A percentile compares a stretch with the other conserved stretches of the same genome.
Evolutionary conservation across 2,329 filamentous ascomycete genomes (phyloP).

Genomic region (Didymella sp.): DNA sequence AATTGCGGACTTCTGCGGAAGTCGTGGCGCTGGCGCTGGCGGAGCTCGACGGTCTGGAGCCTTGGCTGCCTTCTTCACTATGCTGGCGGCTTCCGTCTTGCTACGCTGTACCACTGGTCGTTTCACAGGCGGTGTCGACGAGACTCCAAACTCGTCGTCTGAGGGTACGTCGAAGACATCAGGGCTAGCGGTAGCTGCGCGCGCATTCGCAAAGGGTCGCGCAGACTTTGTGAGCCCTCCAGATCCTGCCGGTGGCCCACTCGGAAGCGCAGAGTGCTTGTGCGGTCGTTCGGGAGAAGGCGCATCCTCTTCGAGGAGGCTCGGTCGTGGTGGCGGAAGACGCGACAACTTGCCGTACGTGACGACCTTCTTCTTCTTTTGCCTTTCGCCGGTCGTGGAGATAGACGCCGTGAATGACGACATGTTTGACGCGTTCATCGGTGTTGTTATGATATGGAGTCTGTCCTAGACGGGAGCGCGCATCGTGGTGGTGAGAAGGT

Average conservation of each 20-base stretch:
- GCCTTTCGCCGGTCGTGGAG: slow-evolving; percentile 42
- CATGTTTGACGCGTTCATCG: slow-evolving; percentile 25
- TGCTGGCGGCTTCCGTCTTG: slow-evolving; percentile 17
- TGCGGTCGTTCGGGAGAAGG: slow-evolving; percentile 46
- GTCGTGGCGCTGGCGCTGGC: slow-evolving; percentile 12
- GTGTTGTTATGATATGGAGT: slow-evolving; percentile 14
- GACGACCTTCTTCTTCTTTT: slow-evolving; percentile 50
- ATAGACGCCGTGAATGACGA: slow-evolving; percentile 37
- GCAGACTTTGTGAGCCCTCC: slow-evolving; percentile 13
- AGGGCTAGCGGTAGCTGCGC: slow-evolving; percentile 16
- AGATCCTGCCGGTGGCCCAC: slow-evolving; percentile 8
- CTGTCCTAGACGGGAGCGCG: slow-evolving; percentile 33
- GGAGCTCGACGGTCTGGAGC: background rate
- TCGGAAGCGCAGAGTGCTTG: slow-evolving; percentile 25
- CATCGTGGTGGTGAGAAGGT: slow-evolving; percentile 25
- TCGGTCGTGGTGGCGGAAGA: slow-evolving; percentile 26
- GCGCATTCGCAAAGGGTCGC: slow-evolving; percentile 6
- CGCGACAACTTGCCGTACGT: slow-evolving; percentile 51
- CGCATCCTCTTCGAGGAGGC: slow-evolving; percentile 22
- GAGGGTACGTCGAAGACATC: slow-evolving; percentile 55
- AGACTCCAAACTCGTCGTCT: slow-evolving; percentile 37
- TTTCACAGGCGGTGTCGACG: slow-evolving; percentile 22
- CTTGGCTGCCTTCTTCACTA: slow-evolving; percentile 16
- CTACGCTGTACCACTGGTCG: slow-evolving; percentile 23
- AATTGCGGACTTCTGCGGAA: slow-evolving; percentile 21